Percentiles rank a stretch among this genome's conserved stretches.
These are phyloP conservation scores for Aeschynomene evenia DNA, from an alignment of 306 rosid species.

Conservation along the genomic window DNA sequence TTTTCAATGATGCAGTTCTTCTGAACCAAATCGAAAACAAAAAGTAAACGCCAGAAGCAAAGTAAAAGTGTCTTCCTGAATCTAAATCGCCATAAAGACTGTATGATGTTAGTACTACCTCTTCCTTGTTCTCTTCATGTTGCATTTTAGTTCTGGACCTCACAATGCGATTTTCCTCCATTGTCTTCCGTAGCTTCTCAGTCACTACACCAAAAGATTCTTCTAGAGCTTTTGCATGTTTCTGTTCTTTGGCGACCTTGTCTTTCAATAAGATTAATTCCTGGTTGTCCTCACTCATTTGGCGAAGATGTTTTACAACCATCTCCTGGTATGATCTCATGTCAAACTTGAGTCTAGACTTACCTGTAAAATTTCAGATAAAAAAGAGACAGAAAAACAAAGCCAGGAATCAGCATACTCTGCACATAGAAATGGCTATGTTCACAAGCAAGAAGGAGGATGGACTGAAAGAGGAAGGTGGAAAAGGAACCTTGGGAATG, in stretches of 20 bases:
- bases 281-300: slow-evolving; percentile 75
- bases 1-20: neutral
- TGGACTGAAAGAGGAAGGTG: neutral
- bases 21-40: neutral
- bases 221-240: slow-evolving; percentile 42
- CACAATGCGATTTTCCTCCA: slow-evolving; percentile 54
- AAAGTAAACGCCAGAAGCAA: neutral
- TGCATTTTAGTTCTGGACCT: slow-evolving; percentile 48
- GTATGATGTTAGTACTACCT: slow-evolving; percentile 42
- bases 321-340: slow-evolving; percentile 66
- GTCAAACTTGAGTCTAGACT: slow-evolving; percentile 63
- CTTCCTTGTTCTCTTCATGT: slow-evolving; percentile 61
- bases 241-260: slow-evolving; percentile 42
- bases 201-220: slow-evolving; percentile 40
- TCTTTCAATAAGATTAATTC: slow-evolving; percentile 42
- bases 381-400: neutral
- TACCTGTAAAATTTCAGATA: slow-evolving; percentile 41
- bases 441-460: neutral
- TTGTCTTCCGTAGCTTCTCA: slow-evolving; percentile 48
- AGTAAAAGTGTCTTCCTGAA: neutral
- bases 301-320: slow-evolving; percentile 59
- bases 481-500: slow-evolving; percentile 59
- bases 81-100: neutral
- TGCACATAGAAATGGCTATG: neutral
- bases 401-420: neutral